Evolutionary conservation across 352 stramenopile species (phyloP), one percentile per base, ranked within the genome.

Genomic region (Pythium phragmitis): DNA sequence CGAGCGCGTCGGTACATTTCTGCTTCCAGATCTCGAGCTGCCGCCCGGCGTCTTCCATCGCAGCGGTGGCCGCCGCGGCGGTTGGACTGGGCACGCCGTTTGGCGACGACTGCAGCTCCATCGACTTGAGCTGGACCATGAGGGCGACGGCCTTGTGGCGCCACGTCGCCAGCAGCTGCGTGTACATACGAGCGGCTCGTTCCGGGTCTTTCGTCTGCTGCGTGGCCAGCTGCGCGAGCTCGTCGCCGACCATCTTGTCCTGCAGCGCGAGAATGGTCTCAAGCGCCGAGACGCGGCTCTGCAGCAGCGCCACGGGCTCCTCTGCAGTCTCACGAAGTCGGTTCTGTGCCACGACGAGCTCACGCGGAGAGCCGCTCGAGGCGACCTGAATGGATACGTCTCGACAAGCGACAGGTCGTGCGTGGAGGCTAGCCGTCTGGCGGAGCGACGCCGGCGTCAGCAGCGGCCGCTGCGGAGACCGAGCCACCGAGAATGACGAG

Each of bases 181-280:
- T 66, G 36, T 82, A 85, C n/a, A 79, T 19, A 4, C 56, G 52
- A 4, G 65, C 70, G 2, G 68, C 68, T 19, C 53, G 41, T 21
- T 67, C 65, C 2, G 60, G 60, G 1, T 69, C 59, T 2, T 39
- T 57, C 64, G n/a, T 67, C 21, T 26, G 45, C 21, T n/a, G 55
- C 56, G 21, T 63, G 49, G 63, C 74, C 28, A 82, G 57, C 19
- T 70, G 43, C 16, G 67, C 47, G 12, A 91, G 57, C 1, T 67
- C 63, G 9, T 74, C 62, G 19, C 73, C 64, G 30, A 89, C 72
- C 7, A 75, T 74, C 43, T 69, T 75, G 55, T 91, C 82, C 26
- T 91, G 82, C n/a, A 91, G 64, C 17, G 69, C 67, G 6, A 91
- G 57, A 28, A 91, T 88, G 7, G 50, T 63, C 43, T 91, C 82